Evolutionary conservation across 495 filamentous ascomycete genomes (phyloP).

Genomic region (Penicillium dipodomyicola): DNA sequence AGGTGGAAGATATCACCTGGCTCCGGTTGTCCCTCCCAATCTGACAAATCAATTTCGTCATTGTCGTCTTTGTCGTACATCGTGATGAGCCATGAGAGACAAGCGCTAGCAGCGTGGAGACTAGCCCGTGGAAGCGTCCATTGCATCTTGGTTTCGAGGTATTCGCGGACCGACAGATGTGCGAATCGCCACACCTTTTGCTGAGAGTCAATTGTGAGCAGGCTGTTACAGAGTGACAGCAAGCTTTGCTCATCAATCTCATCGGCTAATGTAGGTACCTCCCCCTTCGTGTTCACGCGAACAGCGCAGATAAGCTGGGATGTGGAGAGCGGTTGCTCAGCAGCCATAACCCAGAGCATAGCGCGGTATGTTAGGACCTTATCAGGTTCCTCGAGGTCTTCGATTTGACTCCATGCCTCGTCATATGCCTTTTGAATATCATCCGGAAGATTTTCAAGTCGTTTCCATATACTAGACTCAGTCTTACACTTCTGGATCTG

Average conservation of each 20-base stretch:
- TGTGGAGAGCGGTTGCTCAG: constrained; percentile 22
- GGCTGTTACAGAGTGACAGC: constrained; percentile 29
- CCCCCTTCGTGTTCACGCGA: constrained; percentile 10
- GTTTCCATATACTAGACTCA: no score
- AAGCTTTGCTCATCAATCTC: constrained; percentile 20
- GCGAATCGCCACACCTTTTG: constrained; percentile 31
- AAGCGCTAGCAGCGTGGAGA: constrained; percentile 17
- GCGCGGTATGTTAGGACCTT: constrained; percentile 30
- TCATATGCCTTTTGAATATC: constrained; percentile 35
- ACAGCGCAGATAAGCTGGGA: constrained; percentile 14
- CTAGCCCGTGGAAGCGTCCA: constrained; percentile 10
- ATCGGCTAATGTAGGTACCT: constrained; percentile 1
- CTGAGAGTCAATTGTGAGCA: constrained; percentile 29
- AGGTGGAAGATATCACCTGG: constrained; percentile 5
- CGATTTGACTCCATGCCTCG: constrained; percentile 28
- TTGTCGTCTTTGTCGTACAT: neutral
- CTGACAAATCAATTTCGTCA: neutral
- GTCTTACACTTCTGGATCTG: no score
- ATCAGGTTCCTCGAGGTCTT: constrained; percentile 21
- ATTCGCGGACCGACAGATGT: constrained; percentile 34
- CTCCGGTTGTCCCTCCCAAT: constrained; percentile 1
- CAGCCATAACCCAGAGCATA: constrained; percentile 36
- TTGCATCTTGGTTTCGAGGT: constrained; percentile 18
- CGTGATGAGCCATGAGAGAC: constrained; percentile 5
- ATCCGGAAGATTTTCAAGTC: constrained; percentile 11